Evolutionary conservation across 352 stramenopile species (phyloP).

Genomic region (Globisporangium splendens): DNA sequence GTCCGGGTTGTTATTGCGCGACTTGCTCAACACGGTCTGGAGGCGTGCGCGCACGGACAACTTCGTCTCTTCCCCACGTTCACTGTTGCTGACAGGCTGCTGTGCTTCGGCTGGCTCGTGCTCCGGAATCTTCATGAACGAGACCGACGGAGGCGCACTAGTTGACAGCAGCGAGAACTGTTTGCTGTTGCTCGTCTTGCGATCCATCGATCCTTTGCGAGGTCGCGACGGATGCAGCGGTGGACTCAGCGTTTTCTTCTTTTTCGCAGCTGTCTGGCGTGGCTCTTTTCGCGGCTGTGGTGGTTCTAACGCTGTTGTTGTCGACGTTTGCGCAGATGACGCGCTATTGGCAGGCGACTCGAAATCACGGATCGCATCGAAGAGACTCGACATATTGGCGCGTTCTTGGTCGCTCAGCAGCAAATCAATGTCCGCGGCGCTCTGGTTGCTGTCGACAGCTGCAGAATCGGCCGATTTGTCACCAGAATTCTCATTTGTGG

Average conservation of each 20-base stretch:
- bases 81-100: not conserved
- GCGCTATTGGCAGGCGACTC: constrained; percentile 27
- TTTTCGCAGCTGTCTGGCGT: constrained; percentile 11
- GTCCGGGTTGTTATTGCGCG: not conserved
- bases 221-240: constrained; percentile 16
- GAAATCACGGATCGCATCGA: constrained; percentile 74
- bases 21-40: constrained; percentile 15
- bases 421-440: constrained; percentile 35
- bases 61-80: not conserved
- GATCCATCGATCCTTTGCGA: not conserved
- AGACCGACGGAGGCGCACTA: not conserved
- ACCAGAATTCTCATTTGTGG: not conserved
- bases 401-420: constrained; percentile 64
- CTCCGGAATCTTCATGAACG: constrained; percentile 26
- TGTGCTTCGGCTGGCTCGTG: constrained; percentile 24
- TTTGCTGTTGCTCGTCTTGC: constrained; percentile 1
- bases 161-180: constrained; percentile 18
- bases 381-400: constrained; percentile 51
- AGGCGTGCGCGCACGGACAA: constrained; percentile 20
- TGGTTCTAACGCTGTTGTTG: not conserved
- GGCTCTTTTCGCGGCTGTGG: constrained; percentile 2
- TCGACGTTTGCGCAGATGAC: constrained; percentile 2
- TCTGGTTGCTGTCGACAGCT: constrained; percentile 1
- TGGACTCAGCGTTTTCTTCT: constrained; percentile 20
- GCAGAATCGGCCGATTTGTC: constrained; percentile 1